Evolutionary conservation across 2,329 filamentous ascomycete species (phyloP).

Genomic region (Cylindrodendrum hubeiense): DNA sequence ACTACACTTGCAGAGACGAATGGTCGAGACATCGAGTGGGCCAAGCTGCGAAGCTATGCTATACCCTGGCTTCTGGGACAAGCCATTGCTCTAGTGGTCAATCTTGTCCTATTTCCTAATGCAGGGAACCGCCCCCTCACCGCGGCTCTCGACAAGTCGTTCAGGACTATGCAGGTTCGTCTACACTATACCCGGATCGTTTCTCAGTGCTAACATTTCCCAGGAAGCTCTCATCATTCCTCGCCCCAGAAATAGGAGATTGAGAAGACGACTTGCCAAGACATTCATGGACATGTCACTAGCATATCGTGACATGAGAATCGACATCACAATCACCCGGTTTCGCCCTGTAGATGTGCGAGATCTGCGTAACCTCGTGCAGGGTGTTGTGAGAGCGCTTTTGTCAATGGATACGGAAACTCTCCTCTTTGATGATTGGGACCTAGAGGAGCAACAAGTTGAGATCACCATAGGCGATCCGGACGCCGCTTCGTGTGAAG

Average conservation of each 20-base stretch:
- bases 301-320: slow-evolving; percentile 66
- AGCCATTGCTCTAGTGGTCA: slow-evolving; percentile 63
- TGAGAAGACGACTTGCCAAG: slow-evolving; percentile 59
- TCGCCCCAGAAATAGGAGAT: slow-evolving; percentile 45
- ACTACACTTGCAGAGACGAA: slow-evolving; percentile 65
- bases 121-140: slow-evolving; percentile 67
- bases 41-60: slow-evolving; percentile 64
- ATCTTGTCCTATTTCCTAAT: slow-evolving; percentile 63
- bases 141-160: slow-evolving; percentile 59
- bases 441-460: slow-evolving; percentile 24
- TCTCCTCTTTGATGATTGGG: slow-evolving; percentile 55
- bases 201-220: background rate
- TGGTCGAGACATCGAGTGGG: slow-evolving; percentile 58
- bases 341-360: slow-evolving; percentile 64
- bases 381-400: slow-evolving; percentile 66
- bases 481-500: slow-evolving; percentile 10
- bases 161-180: slow-evolving; percentile 60
- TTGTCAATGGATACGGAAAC: slow-evolving; percentile 65
- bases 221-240: slow-evolving; percentile 51
- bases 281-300: slow-evolving; percentile 69
- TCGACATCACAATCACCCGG: slow-evolving; percentile 68
- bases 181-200: background rate
- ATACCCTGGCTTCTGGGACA: slow-evolving; percentile 69
- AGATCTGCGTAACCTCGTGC: slow-evolving; percentile 65
- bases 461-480: slow-evolving; percentile 30